A percentile compares a stretch with the other conserved stretches of the same genome.
These are phyloP conservation scores for Neurospora sp. DNA, from an alignment of 495 filamentous ascomycete genomes.

Conservation along the genomic window DNA sequence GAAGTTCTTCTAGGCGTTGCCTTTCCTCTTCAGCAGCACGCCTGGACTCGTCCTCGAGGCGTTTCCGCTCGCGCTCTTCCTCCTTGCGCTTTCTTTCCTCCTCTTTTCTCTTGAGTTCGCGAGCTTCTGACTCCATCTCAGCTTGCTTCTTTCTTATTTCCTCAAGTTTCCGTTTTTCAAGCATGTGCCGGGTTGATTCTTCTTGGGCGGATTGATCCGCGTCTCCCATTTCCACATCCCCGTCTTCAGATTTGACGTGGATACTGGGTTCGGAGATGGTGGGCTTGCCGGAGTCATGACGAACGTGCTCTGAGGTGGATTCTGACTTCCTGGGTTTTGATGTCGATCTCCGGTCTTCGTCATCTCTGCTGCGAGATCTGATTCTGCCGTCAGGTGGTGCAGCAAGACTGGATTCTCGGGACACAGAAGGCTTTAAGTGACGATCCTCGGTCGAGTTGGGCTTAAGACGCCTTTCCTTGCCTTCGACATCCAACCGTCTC, in stretches of 20 bases:
- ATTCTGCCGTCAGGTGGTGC: conserved; percentile 11
- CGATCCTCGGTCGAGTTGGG: conserved; percentile 32
- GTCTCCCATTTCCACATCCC: conserved; percentile 38
- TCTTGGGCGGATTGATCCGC: conserved; percentile 18
- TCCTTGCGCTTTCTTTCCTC: conserved; percentile 26
- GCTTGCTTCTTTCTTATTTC: conserved; percentile 37
- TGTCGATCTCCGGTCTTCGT: conserved; percentile 26
- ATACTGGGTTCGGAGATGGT: conserved; percentile 33
- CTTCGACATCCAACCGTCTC: conserved; percentile 37
- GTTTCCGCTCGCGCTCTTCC: conserved; percentile 17
- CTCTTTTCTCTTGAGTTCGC: conserved; percentile 22
- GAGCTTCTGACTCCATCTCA: conserved; percentile 18
- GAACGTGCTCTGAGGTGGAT: conserved; percentile 19
- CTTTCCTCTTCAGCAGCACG: conserved; percentile 11
- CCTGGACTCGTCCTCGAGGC: conserved; percentile 14
- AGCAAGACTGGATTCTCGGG: conserved; percentile 22
- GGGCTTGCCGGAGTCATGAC: conserved; percentile 30
- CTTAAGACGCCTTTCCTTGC: conserved; percentile 32
- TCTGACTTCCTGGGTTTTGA: conserved; percentile 27
- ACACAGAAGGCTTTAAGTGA: conserved; percentile 24
- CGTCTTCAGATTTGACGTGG: conserved; percentile 37
- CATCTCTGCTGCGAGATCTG: conserved; percentile 24
- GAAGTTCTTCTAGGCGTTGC: conserved; percentile 39
- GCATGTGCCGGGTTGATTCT: conserved; percentile 26
- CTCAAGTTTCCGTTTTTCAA: conserved; percentile 37